These are phyloP conservation scores for Coniferiporia sulphurascens DNA, from an alignment of 1,284 basidiomycete species.

Conservation along the genomic window DNA sequence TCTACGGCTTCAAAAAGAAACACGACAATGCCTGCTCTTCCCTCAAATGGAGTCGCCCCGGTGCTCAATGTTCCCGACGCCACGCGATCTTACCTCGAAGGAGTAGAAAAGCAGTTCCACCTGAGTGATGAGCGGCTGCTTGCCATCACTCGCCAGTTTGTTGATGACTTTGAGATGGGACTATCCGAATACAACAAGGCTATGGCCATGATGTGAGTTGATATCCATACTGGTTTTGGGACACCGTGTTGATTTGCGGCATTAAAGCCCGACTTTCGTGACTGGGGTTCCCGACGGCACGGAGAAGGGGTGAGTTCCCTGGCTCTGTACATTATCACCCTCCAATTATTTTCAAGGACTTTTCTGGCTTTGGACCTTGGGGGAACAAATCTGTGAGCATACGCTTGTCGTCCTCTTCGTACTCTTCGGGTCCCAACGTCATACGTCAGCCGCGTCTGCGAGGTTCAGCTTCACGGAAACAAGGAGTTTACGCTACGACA, in stretches of 20 bases:
- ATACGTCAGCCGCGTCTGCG: conserved; percentile 77
- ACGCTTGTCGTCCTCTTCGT: conserved; percentile 8
- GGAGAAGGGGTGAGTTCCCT: conserved; percentile 73
- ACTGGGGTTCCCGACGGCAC: conserved; percentile 86
- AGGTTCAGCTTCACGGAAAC: conserved; percentile 86
- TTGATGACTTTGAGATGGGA: conserved; percentile 72
- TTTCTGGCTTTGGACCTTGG: conserved; percentile 94
- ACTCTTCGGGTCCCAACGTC: not conserved
- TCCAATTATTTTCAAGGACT: conserved; percentile 47
- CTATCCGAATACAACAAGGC: conserved; percentile 66
- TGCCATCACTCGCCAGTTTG: conserved; percentile 72
- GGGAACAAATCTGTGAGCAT: conserved; percentile 85
- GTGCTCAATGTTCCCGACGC: conserved; percentile 14
- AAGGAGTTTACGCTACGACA: conserved; percentile 86
- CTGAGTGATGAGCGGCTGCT: conserved; percentile 58
- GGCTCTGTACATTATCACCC: not conserved
- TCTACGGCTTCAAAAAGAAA: not conserved
- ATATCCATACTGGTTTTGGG: conserved; percentile 2
- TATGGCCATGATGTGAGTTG: conserved; percentile 85
- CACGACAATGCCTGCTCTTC: conserved; percentile 1
- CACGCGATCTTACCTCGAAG: conserved; percentile 32
- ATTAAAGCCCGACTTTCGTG: conserved; percentile 77
- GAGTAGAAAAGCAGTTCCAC: conserved; percentile 65
- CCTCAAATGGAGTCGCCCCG: not conserved
- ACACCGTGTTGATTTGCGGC: conserved; percentile 1